phyloP scores from a whole-genome alignment of 345 rosid genomes.

The Isatis tinctoria region DNA sequence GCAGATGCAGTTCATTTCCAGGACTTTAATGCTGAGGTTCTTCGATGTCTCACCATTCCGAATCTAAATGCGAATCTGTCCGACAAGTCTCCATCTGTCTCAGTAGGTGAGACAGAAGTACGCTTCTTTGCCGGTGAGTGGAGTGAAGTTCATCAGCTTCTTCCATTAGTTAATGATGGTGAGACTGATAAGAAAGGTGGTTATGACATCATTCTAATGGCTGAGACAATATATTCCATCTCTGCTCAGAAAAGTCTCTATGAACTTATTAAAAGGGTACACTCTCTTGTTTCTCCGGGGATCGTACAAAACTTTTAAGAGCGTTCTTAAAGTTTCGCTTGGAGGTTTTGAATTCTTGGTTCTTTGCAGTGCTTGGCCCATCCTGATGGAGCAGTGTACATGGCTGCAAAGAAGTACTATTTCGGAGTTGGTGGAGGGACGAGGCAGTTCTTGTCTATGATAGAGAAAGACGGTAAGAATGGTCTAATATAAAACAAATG shows the following conservation, averaged over 20 bases:
- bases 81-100: conserved; percentile 19
- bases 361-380: conserved; percentile 48
- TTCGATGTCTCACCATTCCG: conserved; percentile 75
- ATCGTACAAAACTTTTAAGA: not conserved
- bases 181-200: conserved; percentile 44
- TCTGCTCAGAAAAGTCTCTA: conserved; percentile 63
- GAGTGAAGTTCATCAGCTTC: conserved; percentile 64
- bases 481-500: not conserved
- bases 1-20: conserved; percentile 70
- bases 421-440: conserved; percentile 99
- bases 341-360: conserved; percentile 1
- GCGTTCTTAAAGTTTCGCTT: not conserved
- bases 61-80: conserved; percentile 56
- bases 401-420: conserved; percentile 93
- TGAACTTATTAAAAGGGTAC: conserved; percentile 71
- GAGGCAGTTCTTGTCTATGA: conserved; percentile 66
- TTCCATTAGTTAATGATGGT: conserved; percentile 41
- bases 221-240: conserved; percentile 82
- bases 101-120: conserved; percentile 27
- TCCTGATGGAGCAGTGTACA: conserved; percentile 65
- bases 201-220: conserved; percentile 83
- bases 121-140: conserved; percentile 89
- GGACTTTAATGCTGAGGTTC: conserved; percentile 91
- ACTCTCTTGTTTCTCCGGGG: not conserved
- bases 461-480: conserved; percentile 73